Evolutionary conservation across 208 protist genomes (phyloP), one percentile per base, ranked within the genome.

Genomic region (Crithidia sp.): DNA sequence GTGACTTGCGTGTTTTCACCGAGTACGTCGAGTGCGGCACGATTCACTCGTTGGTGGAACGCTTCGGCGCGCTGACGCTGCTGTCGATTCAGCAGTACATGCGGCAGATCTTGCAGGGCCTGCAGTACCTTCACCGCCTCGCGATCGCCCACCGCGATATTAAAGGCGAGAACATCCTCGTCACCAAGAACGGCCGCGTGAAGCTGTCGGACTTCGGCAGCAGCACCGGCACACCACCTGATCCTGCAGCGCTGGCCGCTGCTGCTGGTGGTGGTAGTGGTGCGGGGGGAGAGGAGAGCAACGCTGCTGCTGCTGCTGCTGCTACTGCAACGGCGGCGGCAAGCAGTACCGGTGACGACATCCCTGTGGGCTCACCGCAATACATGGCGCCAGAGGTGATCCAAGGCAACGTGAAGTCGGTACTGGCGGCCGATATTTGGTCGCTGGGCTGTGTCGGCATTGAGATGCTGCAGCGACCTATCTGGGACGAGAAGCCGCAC

Each of bases 311-410:
- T 12, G 37, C 8, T 12, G 28, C 28, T 28, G 28, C 28, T 28
- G 28, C 28, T 28, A 28, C 28, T 28, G 28, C 28, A 28, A 28
- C 28, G 28, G 28, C 28, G 28, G 28, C 28, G 28, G 64, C 59
- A 13, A 17, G 13, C 39, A 75, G 61, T 19, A 63, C 53, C 70
- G 45, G 74, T 71, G 47, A 12, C 40, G 67, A 60, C 60, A 57
- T 71, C 50, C 79, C 85, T 7, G 70, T 81, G 2, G 91, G 93
- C 7, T 93, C 93, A 3, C 90, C 90, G 43, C 59, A 81, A 16
- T 96, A 79, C 71, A 97, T 96, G 87, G 79, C 91, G 9, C 93
- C 93, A 1, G 93, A 97, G 77, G 71, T 88, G 36, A 85, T 91
- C 52, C 73, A 87, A 57, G 82, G 84, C 39, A 56, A 70, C 3